Evolutionary conservation across 1,284 basidiomycete species (phyloP).

Genomic region (Malassezia slooffiae): DNA sequence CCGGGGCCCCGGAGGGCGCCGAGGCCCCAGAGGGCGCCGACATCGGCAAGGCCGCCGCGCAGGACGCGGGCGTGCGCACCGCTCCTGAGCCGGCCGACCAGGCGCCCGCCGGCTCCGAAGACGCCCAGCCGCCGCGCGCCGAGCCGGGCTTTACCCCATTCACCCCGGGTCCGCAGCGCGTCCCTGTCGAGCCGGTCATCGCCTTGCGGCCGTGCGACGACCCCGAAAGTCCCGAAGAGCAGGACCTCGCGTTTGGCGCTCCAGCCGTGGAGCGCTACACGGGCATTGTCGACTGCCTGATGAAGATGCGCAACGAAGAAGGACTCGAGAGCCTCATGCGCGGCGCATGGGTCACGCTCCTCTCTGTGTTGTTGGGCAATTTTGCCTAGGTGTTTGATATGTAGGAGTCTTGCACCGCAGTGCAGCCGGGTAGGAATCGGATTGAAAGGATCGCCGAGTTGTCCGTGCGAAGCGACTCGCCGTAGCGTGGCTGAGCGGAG

Average conservation of each 20-base stretch:
- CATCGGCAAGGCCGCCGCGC: background rate
- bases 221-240: constrained; percentile 16
- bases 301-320: constrained; percentile 43
- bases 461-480: too few species aligned
- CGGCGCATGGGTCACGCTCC: constrained; percentile 36
- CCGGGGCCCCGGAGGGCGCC: background rate
- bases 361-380: constrained; percentile 27
- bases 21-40: background rate
- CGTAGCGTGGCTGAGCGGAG: too few species aligned
- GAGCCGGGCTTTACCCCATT: background rate
- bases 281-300: constrained; percentile 36
- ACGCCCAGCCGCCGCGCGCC: background rate
- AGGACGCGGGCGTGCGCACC: background rate
- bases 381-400: constrained; percentile 22
- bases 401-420: too few species aligned
- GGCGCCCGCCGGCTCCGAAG: too few species aligned
- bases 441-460: too few species aligned
- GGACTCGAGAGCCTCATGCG: constrained; percentile 38
- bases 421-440: too few species aligned
- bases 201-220: constrained; percentile 41
- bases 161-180: constrained; percentile 10
- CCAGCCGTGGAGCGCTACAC: constrained; percentile 35
- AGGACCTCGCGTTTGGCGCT: constrained; percentile 36
- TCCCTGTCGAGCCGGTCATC: constrained; percentile 35
- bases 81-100: background rate